Percentiles rank a stretch among this genome's conserved stretches.
phyloP scores from a whole-genome alignment of 805 yeast species.

The Lipomyces orientalis region DNA sequence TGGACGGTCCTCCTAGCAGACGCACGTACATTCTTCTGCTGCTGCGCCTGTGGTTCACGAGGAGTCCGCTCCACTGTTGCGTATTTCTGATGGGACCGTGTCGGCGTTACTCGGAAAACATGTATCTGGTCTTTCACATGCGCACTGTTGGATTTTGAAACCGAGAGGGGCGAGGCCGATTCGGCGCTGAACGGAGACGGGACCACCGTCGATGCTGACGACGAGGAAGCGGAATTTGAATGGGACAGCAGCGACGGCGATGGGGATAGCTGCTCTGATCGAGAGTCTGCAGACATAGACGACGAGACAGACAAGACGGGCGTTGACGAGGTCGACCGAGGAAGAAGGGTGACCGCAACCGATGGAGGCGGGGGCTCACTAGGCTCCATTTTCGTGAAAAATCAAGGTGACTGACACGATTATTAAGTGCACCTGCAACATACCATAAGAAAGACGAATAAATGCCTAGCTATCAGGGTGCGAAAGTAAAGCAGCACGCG shows the following conservation, averaged over 20 bases:
- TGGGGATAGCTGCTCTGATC: background rate
- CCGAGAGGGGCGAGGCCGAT: slow-evolving; percentile 22
- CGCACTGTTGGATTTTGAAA: slow-evolving; percentile 22
- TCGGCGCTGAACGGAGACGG: slow-evolving; percentile 14
- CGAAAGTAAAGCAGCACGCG: background rate
- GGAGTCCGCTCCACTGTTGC: background rate
- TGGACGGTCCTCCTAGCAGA: slow-evolving; percentile 25
- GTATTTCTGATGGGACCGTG: background rate
- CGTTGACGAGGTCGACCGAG: background rate
- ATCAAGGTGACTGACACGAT: background rate
- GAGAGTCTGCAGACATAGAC: background rate
- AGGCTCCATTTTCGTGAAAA: background rate
- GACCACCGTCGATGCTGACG: background rate
- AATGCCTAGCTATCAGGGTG: background rate
- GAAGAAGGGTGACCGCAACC: background rate
- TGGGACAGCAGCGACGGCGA: background rate
- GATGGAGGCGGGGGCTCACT: background rate
- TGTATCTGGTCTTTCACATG: slow-evolving; percentile 29
- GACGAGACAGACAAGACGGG: background rate
- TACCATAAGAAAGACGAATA: background rate
- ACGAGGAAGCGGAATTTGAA: background rate
- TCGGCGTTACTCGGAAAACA: slow-evolving; percentile 20
- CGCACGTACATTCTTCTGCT: background rate
- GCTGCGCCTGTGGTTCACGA: background rate
- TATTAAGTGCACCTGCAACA: background rate